Evolutionary conservation across 1,284 basidiomycete genomes (phyloP), one percentile per base, ranked within the genome.

Genomic region (Leccinum fallax): DNA sequence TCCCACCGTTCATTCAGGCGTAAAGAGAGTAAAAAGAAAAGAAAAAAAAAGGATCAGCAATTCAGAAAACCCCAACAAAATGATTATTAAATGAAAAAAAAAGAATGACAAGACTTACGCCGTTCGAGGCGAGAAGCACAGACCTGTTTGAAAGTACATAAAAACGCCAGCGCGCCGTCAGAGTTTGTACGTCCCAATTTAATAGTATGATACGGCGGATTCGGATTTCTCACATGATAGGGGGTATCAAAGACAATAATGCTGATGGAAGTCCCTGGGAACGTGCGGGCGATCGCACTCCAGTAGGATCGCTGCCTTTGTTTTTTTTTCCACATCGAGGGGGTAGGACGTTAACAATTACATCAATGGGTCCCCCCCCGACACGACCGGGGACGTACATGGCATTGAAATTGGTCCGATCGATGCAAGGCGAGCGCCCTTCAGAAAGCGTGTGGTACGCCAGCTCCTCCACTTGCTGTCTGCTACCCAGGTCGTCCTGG

Each of bases 221-320:
- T 62, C 67, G 26, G 64, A 28, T 52, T 61, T 77, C 85, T 78
- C 68, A 90, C 90, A 74, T 88, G 80, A 74, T 87, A 87, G 62
- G 88, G 87, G 6, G 84, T 88, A 69, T 90, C 85, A 67, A 90
- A 89, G 65, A 88, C 83, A 75, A 92, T 82, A 75, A 89, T 83
- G 83, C 87, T 89, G 59, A 86, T 77, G 58, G 75, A 72, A 63
- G 83, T 86, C 63, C 80, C 82, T 58, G 85, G 83, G 67, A 85
- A 86, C 69, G 85, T 83, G 66, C 77, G 81, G 8, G 88, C 88
- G 65, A 92, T 89, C 61, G 80, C 73, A 62, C 86, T 87, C 89
- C 89, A 92, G 67, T 89, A 79, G 32, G 81, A 80, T 61, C 89
- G 78, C 74, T 91, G 90, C 59, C 88, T 90, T 68, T 61, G 2